Evolutionary conservation across 2,329 filamentous ascomycete genomes (phyloP).

Genomic region (Parastagonospora avenae): DNA sequence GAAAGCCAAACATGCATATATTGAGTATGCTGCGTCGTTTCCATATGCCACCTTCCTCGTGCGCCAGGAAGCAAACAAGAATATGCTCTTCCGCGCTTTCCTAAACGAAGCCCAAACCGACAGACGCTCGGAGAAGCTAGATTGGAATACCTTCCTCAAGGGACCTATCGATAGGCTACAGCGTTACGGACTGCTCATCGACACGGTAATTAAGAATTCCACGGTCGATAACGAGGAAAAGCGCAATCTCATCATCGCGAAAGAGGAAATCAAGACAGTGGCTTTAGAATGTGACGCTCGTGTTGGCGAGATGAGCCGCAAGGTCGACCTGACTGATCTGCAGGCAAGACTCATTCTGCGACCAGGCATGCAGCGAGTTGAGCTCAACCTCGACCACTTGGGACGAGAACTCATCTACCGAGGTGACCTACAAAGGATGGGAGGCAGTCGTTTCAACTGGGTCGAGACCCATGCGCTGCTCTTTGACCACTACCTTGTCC

Average conservation of each 20-base stretch:
- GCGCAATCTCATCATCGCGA: constrained; percentile 78
- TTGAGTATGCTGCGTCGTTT: constrained; percentile 89
- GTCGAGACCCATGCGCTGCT: constrained; percentile 91
- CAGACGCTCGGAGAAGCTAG: constrained; percentile 78
- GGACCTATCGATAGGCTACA: constrained; percentile 91
- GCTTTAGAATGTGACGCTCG: constrained; percentile 90
- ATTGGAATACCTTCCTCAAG: constrained; percentile 95
- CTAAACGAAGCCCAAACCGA: constrained; percentile 79
- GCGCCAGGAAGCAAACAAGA: constrained; percentile 81
- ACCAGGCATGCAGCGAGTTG: constrained; percentile 81
- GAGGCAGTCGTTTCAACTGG: constrained; percentile 88
- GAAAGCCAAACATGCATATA: constrained; percentile 85
- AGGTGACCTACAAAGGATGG: constrained; percentile 87
- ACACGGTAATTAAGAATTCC: constrained; percentile 84
- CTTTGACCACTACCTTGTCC: constrained; percentile 94
- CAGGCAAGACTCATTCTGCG: constrained; percentile 82
- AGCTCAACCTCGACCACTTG: constrained; percentile 91
- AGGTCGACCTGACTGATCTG: constrained; percentile 86
- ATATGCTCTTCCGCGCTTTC: constrained; percentile 85
- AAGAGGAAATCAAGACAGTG: constrained; percentile 88
- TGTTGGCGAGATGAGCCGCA: constrained; percentile 89
- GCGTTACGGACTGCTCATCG: constrained; percentile 82
- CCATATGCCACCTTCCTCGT: constrained; percentile 83
- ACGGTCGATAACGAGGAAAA: constrained; percentile 87
- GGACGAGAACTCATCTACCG: constrained; percentile 87